These are phyloP conservation scores for Medicago arabica DNA, from an alignment of 306 rosid species.

Conservation along the genomic window DNA sequence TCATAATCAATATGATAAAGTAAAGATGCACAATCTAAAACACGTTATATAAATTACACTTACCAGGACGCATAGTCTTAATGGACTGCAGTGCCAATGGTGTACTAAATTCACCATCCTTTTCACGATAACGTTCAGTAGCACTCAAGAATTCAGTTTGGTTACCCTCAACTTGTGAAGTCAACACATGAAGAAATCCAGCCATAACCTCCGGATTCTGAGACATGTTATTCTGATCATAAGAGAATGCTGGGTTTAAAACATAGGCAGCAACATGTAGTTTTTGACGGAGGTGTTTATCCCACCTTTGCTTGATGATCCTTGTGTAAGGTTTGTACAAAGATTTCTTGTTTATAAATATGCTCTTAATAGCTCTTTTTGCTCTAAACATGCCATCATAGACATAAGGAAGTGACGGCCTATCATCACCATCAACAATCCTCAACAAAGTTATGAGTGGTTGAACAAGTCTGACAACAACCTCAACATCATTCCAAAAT, in stretches of 20 bases:
- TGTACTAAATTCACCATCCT: no score
- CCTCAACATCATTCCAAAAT: not conserved
- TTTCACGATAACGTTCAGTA: no score
- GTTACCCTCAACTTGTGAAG: not conserved
- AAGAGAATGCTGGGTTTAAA: not conserved
- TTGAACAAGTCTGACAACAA: not conserved
- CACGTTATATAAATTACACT: no score
- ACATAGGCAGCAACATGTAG: not conserved
- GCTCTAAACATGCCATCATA: conserved; percentile 2
- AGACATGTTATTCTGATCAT: not conserved
- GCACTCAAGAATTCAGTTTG: no score
- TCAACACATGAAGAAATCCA: not conserved
- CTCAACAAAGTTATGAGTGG: not conserved
- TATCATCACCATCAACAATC: no score
- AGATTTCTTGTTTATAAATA: not conserved
- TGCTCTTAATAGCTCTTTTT: not conserved
- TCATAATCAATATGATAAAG: no score
- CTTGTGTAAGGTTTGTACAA: not conserved
- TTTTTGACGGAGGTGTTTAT: not conserved
- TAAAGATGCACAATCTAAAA: no score
- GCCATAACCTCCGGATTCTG: not conserved
- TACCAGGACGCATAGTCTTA: no score
- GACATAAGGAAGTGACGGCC: not conserved
- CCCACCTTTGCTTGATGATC: not conserved
- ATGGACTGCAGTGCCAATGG: no score